Percentiles rank a stretch among this genome's conserved stretches.
These are phyloP conservation scores for Yamadazyma philogaea DNA, from an alignment of 805 yeast genomes.

Conservation along the genomic window DNA sequence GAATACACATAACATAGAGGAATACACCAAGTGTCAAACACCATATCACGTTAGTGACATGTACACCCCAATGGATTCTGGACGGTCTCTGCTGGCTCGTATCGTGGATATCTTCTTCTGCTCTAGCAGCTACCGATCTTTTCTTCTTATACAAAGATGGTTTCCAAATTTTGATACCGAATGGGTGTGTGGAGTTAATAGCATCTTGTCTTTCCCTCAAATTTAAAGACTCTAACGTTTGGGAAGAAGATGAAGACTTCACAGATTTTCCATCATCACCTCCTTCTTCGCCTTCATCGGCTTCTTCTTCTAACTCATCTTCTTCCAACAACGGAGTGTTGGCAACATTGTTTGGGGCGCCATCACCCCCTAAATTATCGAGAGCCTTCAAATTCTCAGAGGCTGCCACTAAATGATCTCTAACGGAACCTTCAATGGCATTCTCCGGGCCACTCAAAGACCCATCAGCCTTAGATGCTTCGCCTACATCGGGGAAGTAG, in stretches of 20 bases:
- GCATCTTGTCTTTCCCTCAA: conserved; percentile 93
- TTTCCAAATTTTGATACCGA: conserved; percentile 98
- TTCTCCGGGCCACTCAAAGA: not conserved
- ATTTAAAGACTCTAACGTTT: conserved; percentile 78
- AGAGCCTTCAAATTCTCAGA: conserved; percentile 20
- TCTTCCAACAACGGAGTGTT: conserved; percentile 17
- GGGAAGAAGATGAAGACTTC: conserved; percentile 29
- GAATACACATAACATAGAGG: conserved; percentile 50
- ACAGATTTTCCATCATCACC: conserved; percentile 25
- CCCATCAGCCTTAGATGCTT: conserved; percentile 7
- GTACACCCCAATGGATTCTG: conserved; percentile 54
- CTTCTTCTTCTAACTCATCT: conserved; percentile 21
- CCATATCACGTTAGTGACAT: conserved; percentile 72
- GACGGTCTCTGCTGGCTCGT: conserved; percentile 35
- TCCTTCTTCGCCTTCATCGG: conserved; percentile 15
- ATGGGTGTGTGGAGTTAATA: conserved; percentile 94
- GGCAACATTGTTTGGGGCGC: conserved; percentile 10
- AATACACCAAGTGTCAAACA: conserved; percentile 66
- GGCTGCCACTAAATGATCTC: conserved; percentile 18
- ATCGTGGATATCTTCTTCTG: conserved; percentile 91
- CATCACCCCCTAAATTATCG: conserved; percentile 16
- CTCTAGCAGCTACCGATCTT: conserved; percentile 86
- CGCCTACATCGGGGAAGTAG: conserved; percentile 10
- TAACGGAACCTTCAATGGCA: conserved; percentile 16
- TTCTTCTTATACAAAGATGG: conserved; percentile 93